Base-by-base conservation (phyloP, 768 basidiomycete species). In the Trametes cingulata region DNA sequence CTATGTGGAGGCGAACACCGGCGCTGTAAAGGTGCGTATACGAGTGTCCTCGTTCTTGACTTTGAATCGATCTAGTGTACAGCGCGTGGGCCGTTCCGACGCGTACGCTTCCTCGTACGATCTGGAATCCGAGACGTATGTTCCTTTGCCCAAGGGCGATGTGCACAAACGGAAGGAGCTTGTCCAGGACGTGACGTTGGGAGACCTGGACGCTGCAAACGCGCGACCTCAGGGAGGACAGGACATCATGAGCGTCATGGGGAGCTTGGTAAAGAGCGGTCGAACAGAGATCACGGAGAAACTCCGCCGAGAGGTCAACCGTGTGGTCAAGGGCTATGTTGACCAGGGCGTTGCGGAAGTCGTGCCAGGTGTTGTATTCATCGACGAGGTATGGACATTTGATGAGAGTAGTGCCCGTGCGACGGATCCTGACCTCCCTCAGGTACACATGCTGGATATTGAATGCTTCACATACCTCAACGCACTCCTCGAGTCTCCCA, bases 371-470 rank as follows among this genome's bases (percentile, higher is more conserved):
- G 96, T 99, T 4, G 88, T 98, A 14, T 99, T 99, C 74, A 95
- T 99, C 62, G 97, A 98, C 72, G 97, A 99, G 85, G 96, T 97
- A 67, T 69, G 6, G 24, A 9, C 35, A 40, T 36, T 29, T 19
- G 20, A 27, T 12, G 7, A 35, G 39, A n/a, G n/a, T n/a, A n/a
- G n/a, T n/a, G n/a, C n/a, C 22, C 47, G 25, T 40, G 27, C 33
- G 15, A 27, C 27, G 29, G 13, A 37, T 33, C 19, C 46, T 27
- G 35, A 57, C 56, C 45, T 47, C 12, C 10, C 41, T 2, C 68
- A 97, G 95, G 96, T 98, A 22, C 97, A 99, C 77, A 98, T 98
- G 96, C 86, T 99, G 61, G 97, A 99, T 73, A 95, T 98, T 68
- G 97, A 99, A 73, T 98, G 95, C 74, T 99, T 98, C 79, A 98